A percentile compares a stretch with the other conserved stretches of the same genome.
These are phyloP conservation scores for Apocynum venetum DNA, from an alignment of 257 asterid genomes.

Conservation along the genomic window DNA sequence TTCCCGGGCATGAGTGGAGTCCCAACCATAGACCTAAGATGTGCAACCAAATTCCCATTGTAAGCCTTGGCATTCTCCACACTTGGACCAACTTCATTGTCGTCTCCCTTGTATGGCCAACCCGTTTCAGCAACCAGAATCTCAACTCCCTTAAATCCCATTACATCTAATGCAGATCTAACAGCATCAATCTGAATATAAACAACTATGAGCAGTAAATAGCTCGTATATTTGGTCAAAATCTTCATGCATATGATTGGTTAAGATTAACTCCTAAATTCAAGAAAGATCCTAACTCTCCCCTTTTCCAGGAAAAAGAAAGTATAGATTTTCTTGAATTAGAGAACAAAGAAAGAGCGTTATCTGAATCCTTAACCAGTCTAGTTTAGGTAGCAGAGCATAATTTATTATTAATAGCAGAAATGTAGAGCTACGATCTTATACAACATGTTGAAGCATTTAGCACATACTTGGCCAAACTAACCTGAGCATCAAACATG, in stretches of 20 bases:
- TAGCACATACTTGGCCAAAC: neutral
- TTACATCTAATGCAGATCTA: conserved; percentile 45
- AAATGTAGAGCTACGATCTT: no score
- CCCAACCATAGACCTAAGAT: conserved; percentile 57
- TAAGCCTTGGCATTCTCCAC: conserved; percentile 67
- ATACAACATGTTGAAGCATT: neutral
- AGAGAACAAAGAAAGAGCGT: neutral
- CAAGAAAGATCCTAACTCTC: neutral
- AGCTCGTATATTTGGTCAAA: neutral
- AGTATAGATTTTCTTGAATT: neutral
- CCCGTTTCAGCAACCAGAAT: conserved; percentile 73
- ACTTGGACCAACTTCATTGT: conserved; percentile 58
- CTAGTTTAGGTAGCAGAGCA: neutral
- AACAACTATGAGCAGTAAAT: neutral
- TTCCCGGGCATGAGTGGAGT: conserved; percentile 76
- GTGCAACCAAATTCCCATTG: conserved; percentile 50
- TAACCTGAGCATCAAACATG: conserved; percentile 87
- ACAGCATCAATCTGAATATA: conserved; percentile 56
- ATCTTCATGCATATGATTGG: neutral
- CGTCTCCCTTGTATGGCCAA: conserved; percentile 80
- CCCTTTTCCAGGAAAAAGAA: no score
- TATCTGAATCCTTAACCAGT: neutral
- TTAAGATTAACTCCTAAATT: neutral
- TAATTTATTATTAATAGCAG: no score
- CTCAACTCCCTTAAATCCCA: conserved; percentile 63